Base-by-base conservation (phyloP, 805 yeast genomes). In the Schwanniomyces yamadae region DNA sequence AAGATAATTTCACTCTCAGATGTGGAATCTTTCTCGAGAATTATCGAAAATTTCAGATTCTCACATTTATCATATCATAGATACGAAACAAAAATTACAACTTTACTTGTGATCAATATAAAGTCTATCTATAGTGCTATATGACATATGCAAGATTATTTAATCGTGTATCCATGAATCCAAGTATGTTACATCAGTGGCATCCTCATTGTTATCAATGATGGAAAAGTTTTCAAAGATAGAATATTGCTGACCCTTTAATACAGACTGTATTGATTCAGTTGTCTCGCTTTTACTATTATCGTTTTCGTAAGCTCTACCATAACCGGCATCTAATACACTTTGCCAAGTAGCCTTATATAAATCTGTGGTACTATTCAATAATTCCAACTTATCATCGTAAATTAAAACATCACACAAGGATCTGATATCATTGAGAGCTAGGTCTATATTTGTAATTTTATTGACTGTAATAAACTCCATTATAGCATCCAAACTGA, bases 291-390 rank as follows among this genome's bases (percentile, higher is more conserved):
- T 39, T 7, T 42, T 36, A 22, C 33, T 36, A 11, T 20, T 40
- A 7, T 46, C 49, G 16, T 59, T 59, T 18, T 39, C 48, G 43
- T 53, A 59, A 9, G 55, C 50, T 22, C 57, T 50, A 2, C 73
- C 79, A 34, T 73, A 77, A 3, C 84, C 87, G 35, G 85, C 77
- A 50, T 81, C 90, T 28, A 84, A 57, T 2, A 85, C 80, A 52
- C 90, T 81, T 48, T 82, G 88, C 80, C 91, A 82, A 1, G 96
- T 84, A 0, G 95, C 93, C 49, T 75, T 78, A 59, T 83, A 91
- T 28, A 80, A 74, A 45, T 81, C 76, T 3, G 68, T 80, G 19
- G 76, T 66, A 27, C 71, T 70, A 18, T 47, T 49, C 3, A 79
- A 68, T 37, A 72, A 66, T 54, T 89, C 97, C 33, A 93, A 56